These are phyloP conservation scores for Trypanosoma rangeli DNA, from an alignment of 208 protist genomes.

Conservation along the genomic window DNA sequence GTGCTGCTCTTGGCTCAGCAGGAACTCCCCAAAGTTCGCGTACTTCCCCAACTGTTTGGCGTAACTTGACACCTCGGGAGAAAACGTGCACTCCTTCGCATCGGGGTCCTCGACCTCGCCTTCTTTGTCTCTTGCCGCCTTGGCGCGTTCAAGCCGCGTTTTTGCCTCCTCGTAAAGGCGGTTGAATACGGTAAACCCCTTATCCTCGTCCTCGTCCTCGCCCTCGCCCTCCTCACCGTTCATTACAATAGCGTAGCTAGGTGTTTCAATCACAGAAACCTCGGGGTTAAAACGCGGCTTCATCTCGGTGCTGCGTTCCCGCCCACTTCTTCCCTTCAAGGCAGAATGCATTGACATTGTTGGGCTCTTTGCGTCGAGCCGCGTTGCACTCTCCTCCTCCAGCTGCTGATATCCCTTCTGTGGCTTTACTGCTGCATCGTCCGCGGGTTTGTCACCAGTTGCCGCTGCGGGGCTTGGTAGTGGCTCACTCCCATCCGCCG, in stretches of 20 bases:
- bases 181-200: slow-evolving; percentile 27
- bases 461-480: neutral
- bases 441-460: neutral
- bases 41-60: slow-evolving; percentile 18
- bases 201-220: slow-evolving; percentile 18
- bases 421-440: neutral
- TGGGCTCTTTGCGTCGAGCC: neutral
- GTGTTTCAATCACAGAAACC: slow-evolving; percentile 25
- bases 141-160: slow-evolving; percentile 9
- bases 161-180: slow-evolving; percentile 43
- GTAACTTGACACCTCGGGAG: slow-evolving; percentile 26
- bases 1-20: slow-evolving; percentile 24
- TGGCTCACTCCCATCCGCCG: neutral
- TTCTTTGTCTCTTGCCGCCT: neutral
- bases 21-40: slow-evolving; percentile 25
- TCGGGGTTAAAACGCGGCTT: slow-evolving; percentile 24
- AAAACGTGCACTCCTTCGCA: slow-evolving; percentile 29
- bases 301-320: slow-evolving; percentile 18
- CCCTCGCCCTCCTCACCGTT: slow-evolving; percentile 19
- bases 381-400: neutral
- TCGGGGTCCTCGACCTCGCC: neutral
- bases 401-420: neutral
- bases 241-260: slow-evolving; percentile 27
- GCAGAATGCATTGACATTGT: slow-evolving; percentile 3
- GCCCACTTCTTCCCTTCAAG: slow-evolving; percentile 21